These are phyloP conservation scores for Entamoeba histolytica DNA, from an alignment of 208 protist genomes.

Conservation along the genomic window DNA sequence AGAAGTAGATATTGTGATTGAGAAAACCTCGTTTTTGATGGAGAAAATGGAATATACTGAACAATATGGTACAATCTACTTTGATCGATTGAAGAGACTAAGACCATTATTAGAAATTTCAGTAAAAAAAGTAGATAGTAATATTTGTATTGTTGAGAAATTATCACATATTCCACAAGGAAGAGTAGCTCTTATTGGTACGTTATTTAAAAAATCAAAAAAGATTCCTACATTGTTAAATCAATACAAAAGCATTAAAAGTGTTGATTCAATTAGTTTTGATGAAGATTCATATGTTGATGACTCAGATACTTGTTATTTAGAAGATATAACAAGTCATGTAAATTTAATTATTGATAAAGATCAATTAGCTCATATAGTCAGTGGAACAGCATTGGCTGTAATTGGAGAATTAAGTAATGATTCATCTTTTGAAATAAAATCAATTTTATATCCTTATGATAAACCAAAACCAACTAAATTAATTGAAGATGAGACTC, in stretches of 20 bases:
- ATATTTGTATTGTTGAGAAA: not conserved
- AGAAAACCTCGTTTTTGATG: too few relatives aligned
- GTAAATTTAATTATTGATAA: not conserved
- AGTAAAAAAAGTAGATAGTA: not conserved
- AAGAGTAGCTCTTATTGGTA: not conserved
- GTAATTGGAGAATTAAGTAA: too few relatives aligned
- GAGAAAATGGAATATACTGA: not conserved
- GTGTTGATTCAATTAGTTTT: not conserved
- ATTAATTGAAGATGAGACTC: too few relatives aligned
- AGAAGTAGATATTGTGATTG: too few relatives aligned
- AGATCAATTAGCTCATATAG: not conserved
- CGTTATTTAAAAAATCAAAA: not conserved
- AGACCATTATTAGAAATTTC: not conserved
- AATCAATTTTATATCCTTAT: too few relatives aligned
- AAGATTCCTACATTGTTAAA: not conserved
- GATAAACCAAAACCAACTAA: too few relatives aligned
- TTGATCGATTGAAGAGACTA: not conserved
- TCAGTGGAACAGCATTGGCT: not conserved
- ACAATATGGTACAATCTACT: not conserved
- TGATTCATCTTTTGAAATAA: too few relatives aligned
- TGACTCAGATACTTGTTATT: not conserved
- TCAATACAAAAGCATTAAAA: not conserved
- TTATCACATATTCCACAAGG: not conserved
- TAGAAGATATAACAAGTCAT: not conserved
- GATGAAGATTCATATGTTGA: not conserved